Percentiles rank a stretch among this genome's conserved stretches.
Evolutionary conservation across 805 yeast genomes (phyloP).

Genomic region (Wickerhamiella australiensis): DNA sequence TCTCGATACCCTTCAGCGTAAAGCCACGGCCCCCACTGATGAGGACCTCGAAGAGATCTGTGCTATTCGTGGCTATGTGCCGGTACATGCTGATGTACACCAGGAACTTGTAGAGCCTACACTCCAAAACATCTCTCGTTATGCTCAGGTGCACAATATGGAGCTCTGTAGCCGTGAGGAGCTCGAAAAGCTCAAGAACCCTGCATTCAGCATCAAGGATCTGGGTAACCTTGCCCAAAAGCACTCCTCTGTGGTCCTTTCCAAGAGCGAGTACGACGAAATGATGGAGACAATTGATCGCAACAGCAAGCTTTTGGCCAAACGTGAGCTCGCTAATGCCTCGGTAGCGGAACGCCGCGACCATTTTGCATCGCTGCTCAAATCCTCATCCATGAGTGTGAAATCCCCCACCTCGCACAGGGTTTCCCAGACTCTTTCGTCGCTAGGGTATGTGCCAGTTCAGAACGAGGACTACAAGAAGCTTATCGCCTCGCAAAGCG

Average conservation of each 20-base stretch:
- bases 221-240: conserved; percentile 17
- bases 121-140: background rate
- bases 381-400: conserved; percentile 9
- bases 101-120: conserved; percentile 11
- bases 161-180: conserved; percentile 14
- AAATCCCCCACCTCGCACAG: conserved; percentile 20
- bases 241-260: conserved; percentile 5
- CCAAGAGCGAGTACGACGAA: conserved; percentile 13
- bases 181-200: conserved; percentile 13
- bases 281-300: conserved; percentile 4
- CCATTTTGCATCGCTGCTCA: conserved; percentile 25
- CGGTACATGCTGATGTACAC: conserved; percentile 28
- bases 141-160: conserved; percentile 15
- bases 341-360: conserved; percentile 25
- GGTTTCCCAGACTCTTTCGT: conserved; percentile 24
- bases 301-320: background rate
- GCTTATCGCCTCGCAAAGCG: conserved; percentile 24
- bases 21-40: conserved; percentile 24
- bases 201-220: conserved; percentile 16
- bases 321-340: conserved; percentile 12
- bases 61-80: conserved; percentile 18
- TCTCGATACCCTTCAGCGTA: conserved; percentile 22
- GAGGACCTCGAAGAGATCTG: conserved; percentile 31
- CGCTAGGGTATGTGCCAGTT: conserved; percentile 29
- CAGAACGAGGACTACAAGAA: conserved; percentile 29